Conservation (phyloP, 345 rosid species). For the Linum usitatissimum region DNA sequence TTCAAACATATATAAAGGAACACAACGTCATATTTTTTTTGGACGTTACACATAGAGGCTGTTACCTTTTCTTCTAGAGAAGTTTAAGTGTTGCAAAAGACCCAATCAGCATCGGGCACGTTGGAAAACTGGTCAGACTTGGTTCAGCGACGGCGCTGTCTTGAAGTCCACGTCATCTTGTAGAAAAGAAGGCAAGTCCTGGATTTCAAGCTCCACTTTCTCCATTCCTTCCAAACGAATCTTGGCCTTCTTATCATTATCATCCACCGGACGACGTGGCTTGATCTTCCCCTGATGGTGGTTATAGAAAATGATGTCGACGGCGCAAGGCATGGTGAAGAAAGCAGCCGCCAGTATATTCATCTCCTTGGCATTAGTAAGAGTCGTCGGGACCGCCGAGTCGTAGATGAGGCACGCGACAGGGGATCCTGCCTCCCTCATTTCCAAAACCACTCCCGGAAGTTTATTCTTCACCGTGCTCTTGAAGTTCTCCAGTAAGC, state of each 20-base stretch:
- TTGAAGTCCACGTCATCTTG: not conserved
- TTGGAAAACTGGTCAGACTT: not conserved
- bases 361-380: not conserved
- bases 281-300: not conserved
- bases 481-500: not conserved
- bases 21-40: too few species aligned
- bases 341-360: not conserved
- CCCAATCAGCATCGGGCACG: not conserved
- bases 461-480: not conserved
- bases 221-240: not conserved
- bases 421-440: not conserved
- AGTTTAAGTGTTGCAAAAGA: not conserved
- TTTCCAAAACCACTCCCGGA: not conserved
- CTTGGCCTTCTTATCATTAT: not conserved
- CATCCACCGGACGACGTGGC: not conserved
- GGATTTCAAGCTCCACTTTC: not conserved
- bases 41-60: too few species aligned
- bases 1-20: too few species aligned
- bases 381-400: not conserved
- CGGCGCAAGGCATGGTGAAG: not conserved
- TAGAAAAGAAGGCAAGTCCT: not conserved
- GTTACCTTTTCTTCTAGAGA: not conserved
- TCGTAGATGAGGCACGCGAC: not conserved
- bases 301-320: not conserved
- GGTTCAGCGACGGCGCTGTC: not conserved